Conservation (phyloP, 2,329 filamentous ascomycete genomes). For the Aspergillus tanneri region DNA sequence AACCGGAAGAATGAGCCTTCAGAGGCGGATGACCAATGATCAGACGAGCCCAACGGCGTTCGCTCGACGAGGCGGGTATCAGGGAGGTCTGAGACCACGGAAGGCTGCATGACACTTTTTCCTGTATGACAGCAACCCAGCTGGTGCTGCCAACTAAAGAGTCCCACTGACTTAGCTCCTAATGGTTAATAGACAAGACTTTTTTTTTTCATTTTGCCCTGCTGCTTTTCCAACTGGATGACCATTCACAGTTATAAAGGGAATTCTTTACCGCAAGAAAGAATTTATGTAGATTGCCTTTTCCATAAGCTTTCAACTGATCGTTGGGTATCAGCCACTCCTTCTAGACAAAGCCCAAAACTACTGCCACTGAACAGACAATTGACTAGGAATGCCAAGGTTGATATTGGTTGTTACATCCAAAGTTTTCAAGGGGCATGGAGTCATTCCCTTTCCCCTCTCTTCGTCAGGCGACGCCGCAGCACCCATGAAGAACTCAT, state of each 20-base stretch:
- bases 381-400: neutral
- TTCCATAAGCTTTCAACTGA: neutral
- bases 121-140: conserved; percentile 28
- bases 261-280: neutral
- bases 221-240: neutral
- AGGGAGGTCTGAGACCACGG: conserved; percentile 36
- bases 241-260: neutral
- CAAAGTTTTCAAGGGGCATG: conserved; percentile 1
- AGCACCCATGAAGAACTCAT: neutral
- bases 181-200: conserved; percentile 10
- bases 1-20: conserved; percentile 26
- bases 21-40: conserved; percentile 25
- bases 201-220: neutral
- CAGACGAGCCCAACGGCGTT: conserved; percentile 11
- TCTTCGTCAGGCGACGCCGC: conserved; percentile 17
- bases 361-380: neutral
- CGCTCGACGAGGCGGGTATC: conserved; percentile 25
- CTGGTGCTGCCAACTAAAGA: conserved; percentile 22
- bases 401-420: conserved; percentile 4
- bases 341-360: neutral
- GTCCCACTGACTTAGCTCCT: conserved; percentile 19
- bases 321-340: neutral
- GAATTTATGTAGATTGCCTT: neutral
- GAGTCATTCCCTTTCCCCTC: conserved; percentile 7
- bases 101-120: conserved; percentile 28